These are phyloP conservation scores for Eimeria brunetti DNA, from an alignment of 169 alveolate genomes.

Conservation along the genomic window DNA sequence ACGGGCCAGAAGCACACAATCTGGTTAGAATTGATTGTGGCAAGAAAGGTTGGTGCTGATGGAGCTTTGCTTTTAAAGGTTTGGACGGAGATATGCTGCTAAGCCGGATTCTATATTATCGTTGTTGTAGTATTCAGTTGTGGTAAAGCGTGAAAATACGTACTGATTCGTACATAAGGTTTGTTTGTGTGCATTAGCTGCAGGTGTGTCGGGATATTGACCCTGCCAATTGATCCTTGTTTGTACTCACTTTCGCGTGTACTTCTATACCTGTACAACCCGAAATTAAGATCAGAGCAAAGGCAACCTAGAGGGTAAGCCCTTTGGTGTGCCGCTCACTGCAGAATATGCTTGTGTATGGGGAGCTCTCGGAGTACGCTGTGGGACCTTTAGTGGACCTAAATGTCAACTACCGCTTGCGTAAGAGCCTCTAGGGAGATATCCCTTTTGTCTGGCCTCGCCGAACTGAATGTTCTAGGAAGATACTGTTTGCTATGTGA, in stretches of 20 bases:
- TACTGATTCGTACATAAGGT: background rate
- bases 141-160: background rate
- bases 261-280: no score
- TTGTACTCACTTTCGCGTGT: no score
- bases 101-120: background rate
- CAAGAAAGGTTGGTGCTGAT: background rate
- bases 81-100: no score
- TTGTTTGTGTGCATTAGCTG: background rate
- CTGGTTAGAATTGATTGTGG: background rate
- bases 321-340: background rate
- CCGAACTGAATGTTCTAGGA: background rate
- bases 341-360: no score
- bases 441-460: background rate
- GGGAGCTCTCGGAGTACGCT: background rate
- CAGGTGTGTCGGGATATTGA: no score
- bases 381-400: background rate
- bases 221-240: no score
- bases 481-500: background rate
- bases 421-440: background rate
- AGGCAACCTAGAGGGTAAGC: background rate
- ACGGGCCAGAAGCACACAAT: background rate
- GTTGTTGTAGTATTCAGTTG: background rate
- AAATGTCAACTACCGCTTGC: no score
- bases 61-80: background rate
- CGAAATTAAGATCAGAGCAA: background rate